Conservation (phyloP, 2,329 filamentous ascomycete genomes). For the Pseudogymnoascus sp. region DNA sequence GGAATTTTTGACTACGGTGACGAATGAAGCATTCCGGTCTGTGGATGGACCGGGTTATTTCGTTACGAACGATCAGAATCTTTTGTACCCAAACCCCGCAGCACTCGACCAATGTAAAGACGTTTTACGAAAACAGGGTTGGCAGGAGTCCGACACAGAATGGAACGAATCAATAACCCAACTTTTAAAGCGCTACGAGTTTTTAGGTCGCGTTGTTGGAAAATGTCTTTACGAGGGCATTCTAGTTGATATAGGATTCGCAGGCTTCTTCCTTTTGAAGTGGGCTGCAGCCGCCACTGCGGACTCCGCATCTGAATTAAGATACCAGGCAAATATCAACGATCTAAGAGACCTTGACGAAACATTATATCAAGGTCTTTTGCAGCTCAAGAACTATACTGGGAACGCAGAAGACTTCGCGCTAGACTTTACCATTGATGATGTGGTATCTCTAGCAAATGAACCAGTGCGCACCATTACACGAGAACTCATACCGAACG, state of each 20-base stretch:
- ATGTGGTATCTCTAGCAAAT: conserved; percentile 45
- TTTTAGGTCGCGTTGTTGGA: conserved; percentile 83
- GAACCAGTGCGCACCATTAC: conserved; percentile 54
- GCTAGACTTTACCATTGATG: conserved; percentile 83
- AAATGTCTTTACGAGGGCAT: conserved; percentile 98
- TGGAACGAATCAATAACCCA: conserved; percentile 50
- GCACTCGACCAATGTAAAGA: conserved; percentile 62
- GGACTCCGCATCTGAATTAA: conserved; percentile 54
- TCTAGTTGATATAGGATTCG: conserved; percentile 84
- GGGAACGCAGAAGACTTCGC: conserved; percentile 73
- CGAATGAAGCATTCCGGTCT: conserved; percentile 69
- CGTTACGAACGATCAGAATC: conserved; percentile 72
- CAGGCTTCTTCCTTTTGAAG: conserved; percentile 90
- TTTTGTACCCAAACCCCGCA: conserved; percentile 81
- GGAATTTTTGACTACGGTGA: conserved; percentile 87
- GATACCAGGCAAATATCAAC: conserved; percentile 87
- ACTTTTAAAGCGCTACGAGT: conserved; percentile 72
- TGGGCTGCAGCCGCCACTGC: conserved; percentile 71
- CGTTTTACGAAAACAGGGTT: conserved; percentile 41
- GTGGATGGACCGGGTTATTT: conserved; percentile 51
- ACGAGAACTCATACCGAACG: conserved; percentile 66
- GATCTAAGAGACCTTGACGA: conserved; percentile 89
- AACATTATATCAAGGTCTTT: conserved; percentile 77
- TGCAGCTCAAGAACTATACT: conserved; percentile 73
- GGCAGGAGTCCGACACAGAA: conserved; percentile 44